Base-by-base conservation (phyloP, 2,329 filamentous ascomycete genomes). In the Fonsecaea erecta region DNA sequence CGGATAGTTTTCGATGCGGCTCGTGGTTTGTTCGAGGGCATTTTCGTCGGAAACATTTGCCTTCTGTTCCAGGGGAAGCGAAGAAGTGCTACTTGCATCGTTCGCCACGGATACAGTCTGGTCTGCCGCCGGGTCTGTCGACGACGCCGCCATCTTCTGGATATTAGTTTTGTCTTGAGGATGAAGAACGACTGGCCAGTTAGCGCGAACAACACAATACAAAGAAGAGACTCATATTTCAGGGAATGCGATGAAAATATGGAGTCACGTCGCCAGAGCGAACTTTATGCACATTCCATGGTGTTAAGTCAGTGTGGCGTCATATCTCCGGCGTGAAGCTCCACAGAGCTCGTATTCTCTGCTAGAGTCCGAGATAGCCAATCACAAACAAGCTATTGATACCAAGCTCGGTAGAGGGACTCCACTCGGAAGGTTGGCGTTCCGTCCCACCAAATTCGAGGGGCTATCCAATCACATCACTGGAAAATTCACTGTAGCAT, bases 1-100 rank as follows among this genome's bases (percentile, higher is more conserved):
- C 14, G 59, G 59, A n/a, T 61, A 61, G 7, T 61, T 54, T 54
- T 61, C 57, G 57, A 52, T 52, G 43, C 51, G 26, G 57, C 46
- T 60, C 28, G 57, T 60, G 14, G 57, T 60, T 48, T 60, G 48
- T 11, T 60, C 57, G 12, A 60, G 57, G 28, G 57, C 21, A 11
- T 11, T 52, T 16, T 30, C 43, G 26, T 52, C 53, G 18, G 30
- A 18, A 8, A 52, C 21, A 11, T 53, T 32, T n/a, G 52, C 18
- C 28, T 48, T 24, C 21, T 48, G 43, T 21, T 12, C 11, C 21
- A 1, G 9, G 2, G 11, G 21, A 3, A 12, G 43, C 43, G 43
- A 24, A 48, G 43, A 48, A 1, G 43, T 48, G 18, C 43, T 48
- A 9, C 43, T 48, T 12, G 21, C 43, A 24, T 48, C 43, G 43